Percentiles rank a stretch among this genome's conserved stretches.
Evolutionary conservation across 805 yeast species (phyloP).

Genomic region (Monosporozyma siamensis): DNA sequence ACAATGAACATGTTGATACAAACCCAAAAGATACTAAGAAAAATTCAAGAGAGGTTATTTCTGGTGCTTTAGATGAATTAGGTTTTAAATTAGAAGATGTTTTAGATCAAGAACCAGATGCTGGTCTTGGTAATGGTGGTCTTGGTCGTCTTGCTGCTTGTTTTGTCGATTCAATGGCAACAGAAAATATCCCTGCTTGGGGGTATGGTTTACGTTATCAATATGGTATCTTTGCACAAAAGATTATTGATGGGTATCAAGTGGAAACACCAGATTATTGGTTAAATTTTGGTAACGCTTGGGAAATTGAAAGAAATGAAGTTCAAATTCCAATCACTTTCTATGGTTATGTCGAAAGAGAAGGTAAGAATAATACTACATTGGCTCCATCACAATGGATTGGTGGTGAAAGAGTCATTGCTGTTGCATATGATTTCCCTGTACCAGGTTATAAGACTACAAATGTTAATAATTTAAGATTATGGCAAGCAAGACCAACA

Average conservation of each 20-base stretch:
- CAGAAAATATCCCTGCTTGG: slow-evolving; percentile 89
- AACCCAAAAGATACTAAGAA: slow-evolving; percentile 8
- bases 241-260: slow-evolving; percentile 84
- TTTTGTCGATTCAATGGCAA: slow-evolving; percentile 78
- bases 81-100: slow-evolving; percentile 87
- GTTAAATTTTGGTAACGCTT: slow-evolving; percentile 81
- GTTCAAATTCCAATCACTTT: slow-evolving; percentile 85
- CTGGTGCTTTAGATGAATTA: slow-evolving; percentile 51
- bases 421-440: slow-evolving; percentile 86
- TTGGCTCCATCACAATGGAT: slow-evolving; percentile 64
- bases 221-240: slow-evolving; percentile 88
- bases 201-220: slow-evolving; percentile 91
- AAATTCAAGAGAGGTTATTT: slow-evolving; percentile 43
- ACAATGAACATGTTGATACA: slow-evolving; percentile 4
- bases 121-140: slow-evolving; percentile 93
- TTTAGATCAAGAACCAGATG: slow-evolving; percentile 81
- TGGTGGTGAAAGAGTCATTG: slow-evolving; percentile 84
- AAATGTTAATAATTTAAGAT: slow-evolving; percentile 78
- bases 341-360: slow-evolving; percentile 67
- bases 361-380: slow-evolving; percentile 39
- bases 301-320: slow-evolving; percentile 86
- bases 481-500: slow-evolving; percentile 87
- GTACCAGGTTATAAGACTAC: slow-evolving; percentile 80
- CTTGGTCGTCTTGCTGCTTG: slow-evolving; percentile 92
- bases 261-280: slow-evolving; percentile 93